Evolutionary conservation across 179 eudicot species (phyloP).

Genomic region (Corrigiola litoralis): DNA sequence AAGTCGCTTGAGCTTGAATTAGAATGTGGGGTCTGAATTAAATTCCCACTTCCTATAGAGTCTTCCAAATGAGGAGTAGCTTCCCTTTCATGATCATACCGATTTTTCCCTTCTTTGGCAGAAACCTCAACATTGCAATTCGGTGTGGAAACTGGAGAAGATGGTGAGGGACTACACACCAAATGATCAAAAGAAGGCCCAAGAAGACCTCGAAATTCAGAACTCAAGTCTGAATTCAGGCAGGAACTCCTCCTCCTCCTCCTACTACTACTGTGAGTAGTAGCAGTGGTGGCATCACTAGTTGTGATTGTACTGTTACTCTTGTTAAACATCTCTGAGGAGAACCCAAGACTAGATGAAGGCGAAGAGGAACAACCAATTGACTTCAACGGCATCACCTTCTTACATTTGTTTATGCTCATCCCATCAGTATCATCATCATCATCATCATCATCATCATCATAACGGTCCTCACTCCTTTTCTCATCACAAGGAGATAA

Average conservation of each 20-base stretch:
- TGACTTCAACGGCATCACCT: not conserved
- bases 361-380: constrained; percentile 28
- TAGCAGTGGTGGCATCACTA: constrained; percentile 15
- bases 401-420: constrained; percentile 3
- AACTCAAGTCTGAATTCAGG: constrained; percentile 22
- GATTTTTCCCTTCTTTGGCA: constrained; percentile 13
- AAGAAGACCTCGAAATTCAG: constrained; percentile 26
- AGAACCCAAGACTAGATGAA: constrained; percentile 30
- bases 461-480: constrained; percentile 6
- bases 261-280: constrained; percentile 17
- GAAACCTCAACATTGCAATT: constrained; percentile 14
- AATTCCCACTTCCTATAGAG: constrained; percentile 50
- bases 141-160: constrained; percentile 20
- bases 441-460: constrained; percentile 12
- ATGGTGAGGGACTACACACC: constrained; percentile 5
- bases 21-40: constrained; percentile 63
- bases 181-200: constrained; percentile 30
- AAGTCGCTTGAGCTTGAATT: constrained; percentile 26
- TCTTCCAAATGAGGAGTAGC: constrained; percentile 32
- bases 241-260: constrained; percentile 18
- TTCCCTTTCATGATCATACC: constrained; percentile 20
- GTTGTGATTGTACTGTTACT: constrained; percentile 20
- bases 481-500: constrained; percentile 48
- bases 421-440: constrained; percentile 9
- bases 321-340: constrained; percentile 28